Base-by-base conservation (phyloP, 2,329 filamentous ascomycete species). In the Trichoderma asperellum region DNA sequence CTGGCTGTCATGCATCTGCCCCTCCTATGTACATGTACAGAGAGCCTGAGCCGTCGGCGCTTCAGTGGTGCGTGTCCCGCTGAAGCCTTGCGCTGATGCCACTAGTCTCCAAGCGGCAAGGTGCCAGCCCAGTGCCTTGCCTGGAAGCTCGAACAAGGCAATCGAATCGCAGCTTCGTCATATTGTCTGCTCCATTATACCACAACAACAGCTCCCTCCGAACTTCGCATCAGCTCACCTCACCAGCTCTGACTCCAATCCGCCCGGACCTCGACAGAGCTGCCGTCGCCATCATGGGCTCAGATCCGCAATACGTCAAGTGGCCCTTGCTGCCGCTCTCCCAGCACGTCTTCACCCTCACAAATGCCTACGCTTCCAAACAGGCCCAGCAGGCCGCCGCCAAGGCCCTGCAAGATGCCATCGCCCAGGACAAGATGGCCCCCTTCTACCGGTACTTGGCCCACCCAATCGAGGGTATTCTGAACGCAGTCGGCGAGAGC, bases 281-380 rank as follows among this genome's bases (percentile, higher is more conserved):
- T 68, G 64, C 68, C 73, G 72, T 73, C 73, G 72, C 73, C 78
- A 87, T 83, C 84, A 94, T 91, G 89, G 89, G 89, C 76, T 87
- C 92, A 78, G 92, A 96, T 82, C 91, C 92, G 74, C 92, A 94
- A 81, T 94, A 94, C 83, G 90, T 91, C 76, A 92, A 93, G 82
- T 95, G 91, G 84, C 92, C 93, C 71, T 85, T 93, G 81, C 88
- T 96, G 79, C 88, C 92, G 75, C 87, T 96, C 76, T 88, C 92
- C 72, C 92, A 96, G 84, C 89, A 94, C 79, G 92, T 96, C 82
- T 96, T 96, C 84, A 91, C 91, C 78, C 87, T 96, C 83, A 93
- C 92, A 78, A 94, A 94, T 81, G 88, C 91, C 74, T 91, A 92
- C 74, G 88, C 92, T 75, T 82, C 89, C 70, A 86, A 87, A 78